phyloP scores from a whole-genome alignment of 768 basidiomycete species.

The Erythrobasidium yunnanense region DNA sequence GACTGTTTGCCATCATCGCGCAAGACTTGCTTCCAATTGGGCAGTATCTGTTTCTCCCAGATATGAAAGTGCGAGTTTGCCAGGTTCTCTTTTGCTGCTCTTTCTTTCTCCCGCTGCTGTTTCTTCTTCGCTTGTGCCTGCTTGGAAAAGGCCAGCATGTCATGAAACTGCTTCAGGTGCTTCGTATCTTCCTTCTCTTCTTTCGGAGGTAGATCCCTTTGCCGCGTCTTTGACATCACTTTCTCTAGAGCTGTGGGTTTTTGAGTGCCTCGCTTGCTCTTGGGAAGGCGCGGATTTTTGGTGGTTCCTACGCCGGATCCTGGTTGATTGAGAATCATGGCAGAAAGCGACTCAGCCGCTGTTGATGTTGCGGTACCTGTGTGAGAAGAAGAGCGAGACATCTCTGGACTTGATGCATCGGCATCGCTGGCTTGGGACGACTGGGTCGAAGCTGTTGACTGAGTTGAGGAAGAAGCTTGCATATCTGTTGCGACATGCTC shows the following conservation, averaged over 20 bases:
- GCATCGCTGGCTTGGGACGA: neutral
- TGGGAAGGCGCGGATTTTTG: too few relatives aligned
- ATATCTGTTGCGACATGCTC: neutral
- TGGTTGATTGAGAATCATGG: slow-evolving; percentile 9
- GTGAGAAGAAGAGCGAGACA: neutral
- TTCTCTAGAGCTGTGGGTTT: slow-evolving; percentile 60
- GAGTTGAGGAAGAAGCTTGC: too few relatives aligned
- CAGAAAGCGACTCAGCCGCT: neutral
- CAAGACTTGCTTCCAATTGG: slow-evolving; percentile 64
- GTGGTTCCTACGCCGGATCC: neutral
- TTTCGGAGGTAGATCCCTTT: slow-evolving; percentile 74
- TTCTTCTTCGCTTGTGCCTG: slow-evolving; percentile 60
- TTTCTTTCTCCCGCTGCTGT: slow-evolving; percentile 52
- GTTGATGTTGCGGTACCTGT: neutral
- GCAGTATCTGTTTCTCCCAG: slow-evolving; percentile 70
- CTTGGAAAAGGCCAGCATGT: slow-evolving; percentile 76
- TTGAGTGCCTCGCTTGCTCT: neutral
- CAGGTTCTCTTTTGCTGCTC: slow-evolving; percentile 54
- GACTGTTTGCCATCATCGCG: slow-evolving; percentile 40
- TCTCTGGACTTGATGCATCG: neutral
- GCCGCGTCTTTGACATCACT: slow-evolving; percentile 73
- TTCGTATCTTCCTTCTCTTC: slow-evolving; percentile 62
- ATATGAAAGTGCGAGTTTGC: slow-evolving; percentile 59
- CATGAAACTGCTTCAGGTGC: slow-evolving; percentile 73
- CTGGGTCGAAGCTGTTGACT: too few relatives aligned